Conservation (phyloP, 345 rosid species). For the Dovyalis caffra region DNA sequence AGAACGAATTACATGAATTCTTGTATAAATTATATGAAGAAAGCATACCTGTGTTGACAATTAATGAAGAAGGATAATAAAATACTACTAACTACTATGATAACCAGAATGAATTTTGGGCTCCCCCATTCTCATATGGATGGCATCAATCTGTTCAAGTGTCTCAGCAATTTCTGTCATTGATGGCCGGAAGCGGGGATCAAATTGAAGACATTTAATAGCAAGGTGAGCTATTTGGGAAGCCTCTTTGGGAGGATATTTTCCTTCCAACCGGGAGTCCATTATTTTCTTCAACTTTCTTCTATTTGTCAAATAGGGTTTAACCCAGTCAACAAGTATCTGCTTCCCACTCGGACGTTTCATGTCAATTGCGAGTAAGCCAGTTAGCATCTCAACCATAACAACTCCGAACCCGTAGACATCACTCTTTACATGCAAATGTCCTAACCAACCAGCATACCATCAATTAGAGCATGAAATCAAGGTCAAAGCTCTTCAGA, state of each 20-base stretch:
- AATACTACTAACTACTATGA: neutral
- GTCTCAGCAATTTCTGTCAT: slow-evolving; percentile 17
- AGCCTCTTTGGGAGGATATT: slow-evolving; percentile 4
- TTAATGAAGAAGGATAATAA: neutral
- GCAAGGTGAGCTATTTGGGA: slow-evolving; percentile 4
- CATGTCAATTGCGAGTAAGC: slow-evolving; percentile 13
- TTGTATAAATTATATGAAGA: neutral
- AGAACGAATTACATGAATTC: neutral
- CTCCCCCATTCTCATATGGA: neutral
- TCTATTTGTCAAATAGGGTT: slow-evolving; percentile 5
- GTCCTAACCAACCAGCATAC: neutral
- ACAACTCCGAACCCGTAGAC: slow-evolving; percentile 21
- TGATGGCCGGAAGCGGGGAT: neutral
- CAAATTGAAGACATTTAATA: neutral
- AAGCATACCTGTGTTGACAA: neutral
- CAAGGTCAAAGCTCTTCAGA: neutral
- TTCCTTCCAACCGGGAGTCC: slow-evolving; percentile 13
- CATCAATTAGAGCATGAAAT: neutral
- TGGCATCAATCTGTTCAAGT: slow-evolving; percentile 9
- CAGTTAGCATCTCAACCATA: slow-evolving; percentile 18
- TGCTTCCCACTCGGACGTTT: neutral
- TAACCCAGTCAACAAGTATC: slow-evolving; percentile 5
- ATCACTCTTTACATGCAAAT: slow-evolving; percentile 11
- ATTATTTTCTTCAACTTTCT: slow-evolving; percentile 5
- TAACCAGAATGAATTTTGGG: neutral